Evolutionary conservation across 2,329 filamentous ascomycete species (phyloP).

Genomic region (Pyrenophora seminiperda): DNA sequence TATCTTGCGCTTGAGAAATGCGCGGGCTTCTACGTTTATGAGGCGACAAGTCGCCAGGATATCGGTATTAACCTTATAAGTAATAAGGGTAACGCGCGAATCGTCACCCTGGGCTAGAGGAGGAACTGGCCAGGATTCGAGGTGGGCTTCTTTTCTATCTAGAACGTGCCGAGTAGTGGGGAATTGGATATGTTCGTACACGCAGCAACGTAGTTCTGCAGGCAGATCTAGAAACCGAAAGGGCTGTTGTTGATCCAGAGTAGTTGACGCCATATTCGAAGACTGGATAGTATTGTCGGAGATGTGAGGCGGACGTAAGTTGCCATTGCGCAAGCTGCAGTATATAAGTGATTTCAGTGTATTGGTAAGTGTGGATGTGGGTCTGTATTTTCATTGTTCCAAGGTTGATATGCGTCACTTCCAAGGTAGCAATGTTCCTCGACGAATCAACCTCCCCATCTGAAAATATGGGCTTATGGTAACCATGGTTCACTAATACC

Average conservation of each 20-base stretch:
- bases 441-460: too few species aligned
- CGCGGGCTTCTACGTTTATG: conserved; percentile 14
- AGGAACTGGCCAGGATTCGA: conserved; percentile 11
- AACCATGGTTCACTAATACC: too few species aligned
- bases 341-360: not conserved
- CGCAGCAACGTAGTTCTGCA: conserved; percentile 13
- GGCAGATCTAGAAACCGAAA: conserved; percentile 18
- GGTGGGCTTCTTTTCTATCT: conserved; percentile 7
- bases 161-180: conserved; percentile 12
- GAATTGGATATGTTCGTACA: conserved; percentile 14
- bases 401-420: too few species aligned
- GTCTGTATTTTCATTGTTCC: too few species aligned
- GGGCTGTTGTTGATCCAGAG: not conserved
- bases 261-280: conserved; percentile 11
- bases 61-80: too few species aligned
- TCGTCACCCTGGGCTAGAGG: conserved; percentile 10
- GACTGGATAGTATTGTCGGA: not conserved
- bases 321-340: not conserved
- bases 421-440: too few species aligned
- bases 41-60: conserved; percentile 16
- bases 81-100: conserved; percentile 11
- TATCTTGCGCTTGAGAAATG: conserved; percentile 14
- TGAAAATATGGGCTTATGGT: too few species aligned
- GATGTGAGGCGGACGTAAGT: not conserved
- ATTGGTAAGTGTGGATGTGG: too few species aligned